Evolutionary conservation across 305 asterid species (phyloP).

Genomic region (Vinca major): DNA sequence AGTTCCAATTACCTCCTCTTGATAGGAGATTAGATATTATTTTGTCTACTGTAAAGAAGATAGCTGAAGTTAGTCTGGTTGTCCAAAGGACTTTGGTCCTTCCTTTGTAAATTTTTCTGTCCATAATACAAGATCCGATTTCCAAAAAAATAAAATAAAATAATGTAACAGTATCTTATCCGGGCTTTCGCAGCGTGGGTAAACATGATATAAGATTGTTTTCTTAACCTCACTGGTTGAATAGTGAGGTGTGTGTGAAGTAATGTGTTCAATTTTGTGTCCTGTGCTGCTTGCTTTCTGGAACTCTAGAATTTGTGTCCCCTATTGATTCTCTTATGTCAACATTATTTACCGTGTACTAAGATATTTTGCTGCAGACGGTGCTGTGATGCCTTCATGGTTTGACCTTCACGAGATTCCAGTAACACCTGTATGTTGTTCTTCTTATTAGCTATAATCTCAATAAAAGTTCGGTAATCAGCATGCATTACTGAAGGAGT

Average conservation of each 20-base stretch:
- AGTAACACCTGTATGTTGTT: constrained; percentile 70
- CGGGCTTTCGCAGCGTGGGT: background rate
- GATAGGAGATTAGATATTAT: too few relatives aligned
- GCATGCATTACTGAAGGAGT: too few relatives aligned
- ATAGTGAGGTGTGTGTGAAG: background rate
- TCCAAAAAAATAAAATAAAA: too few relatives aligned
- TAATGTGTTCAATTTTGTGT: background rate
- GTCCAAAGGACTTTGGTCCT: too few relatives aligned
- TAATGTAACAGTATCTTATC: background rate
- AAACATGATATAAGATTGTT: background rate
- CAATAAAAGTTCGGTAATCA: too few relatives aligned
- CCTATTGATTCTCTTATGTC: background rate
- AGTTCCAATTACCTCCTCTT: too few relatives aligned
- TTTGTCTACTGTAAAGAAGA: too few relatives aligned
- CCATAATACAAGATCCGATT: too few relatives aligned
- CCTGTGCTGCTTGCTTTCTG: background rate
- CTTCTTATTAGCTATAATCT: constrained; percentile 17
- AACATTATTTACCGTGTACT: background rate
- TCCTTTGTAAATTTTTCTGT: too few relatives aligned
- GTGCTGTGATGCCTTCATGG: constrained; percentile 92
- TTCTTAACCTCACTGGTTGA: background rate
- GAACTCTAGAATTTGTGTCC: background rate
- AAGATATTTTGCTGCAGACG: constrained; percentile 41
- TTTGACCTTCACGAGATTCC: constrained; percentile 90
- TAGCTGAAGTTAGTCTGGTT: too few relatives aligned